A percentile compares a stretch with the other conserved stretches of the same genome.
These are phyloP conservation scores for Tripidium arundinaceum DNA, from an alignment of 202 grass and related monocot species.

Conservation along the genomic window DNA sequence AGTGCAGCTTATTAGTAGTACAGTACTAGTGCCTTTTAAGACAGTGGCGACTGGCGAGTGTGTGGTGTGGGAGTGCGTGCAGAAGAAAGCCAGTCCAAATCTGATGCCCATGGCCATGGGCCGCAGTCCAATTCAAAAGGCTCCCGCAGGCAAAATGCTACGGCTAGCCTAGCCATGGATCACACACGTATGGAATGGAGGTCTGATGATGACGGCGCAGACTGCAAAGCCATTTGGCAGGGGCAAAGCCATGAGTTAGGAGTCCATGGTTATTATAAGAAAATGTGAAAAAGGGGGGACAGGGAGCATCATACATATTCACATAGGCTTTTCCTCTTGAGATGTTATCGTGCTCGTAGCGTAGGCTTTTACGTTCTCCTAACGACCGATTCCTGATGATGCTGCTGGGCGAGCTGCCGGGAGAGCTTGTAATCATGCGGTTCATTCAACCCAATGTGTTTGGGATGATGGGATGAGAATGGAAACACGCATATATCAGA, in stretches of 20 bases:
- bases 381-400: conserved; percentile 23
- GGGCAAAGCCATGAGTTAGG: background rate
- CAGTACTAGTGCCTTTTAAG: conserved; percentile 9
- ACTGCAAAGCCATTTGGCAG: conserved; percentile 9
- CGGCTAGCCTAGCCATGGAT: background rate
- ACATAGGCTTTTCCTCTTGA: background rate
- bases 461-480: background rate
- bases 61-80: conserved; percentile 47
- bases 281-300: background rate
- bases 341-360: conserved; percentile 25
- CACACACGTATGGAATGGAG: background rate
- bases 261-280: background rate
- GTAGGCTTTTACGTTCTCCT: conserved; percentile 19
- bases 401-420: background rate
- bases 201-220: background rate
- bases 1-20: background rate
- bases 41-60: conserved; percentile 13
- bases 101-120: conserved; percentile 7
- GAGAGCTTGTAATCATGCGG: conserved; percentile 24
- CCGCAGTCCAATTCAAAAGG: conserved; percentile 8
- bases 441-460: background rate
- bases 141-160: background rate
- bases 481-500: background rate
- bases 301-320: conserved; percentile 21
- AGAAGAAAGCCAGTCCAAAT: conserved; percentile 26